Conservation (phyloP, 805 yeast genomes). For the Wickerhamomyces xylosicus region DNA sequence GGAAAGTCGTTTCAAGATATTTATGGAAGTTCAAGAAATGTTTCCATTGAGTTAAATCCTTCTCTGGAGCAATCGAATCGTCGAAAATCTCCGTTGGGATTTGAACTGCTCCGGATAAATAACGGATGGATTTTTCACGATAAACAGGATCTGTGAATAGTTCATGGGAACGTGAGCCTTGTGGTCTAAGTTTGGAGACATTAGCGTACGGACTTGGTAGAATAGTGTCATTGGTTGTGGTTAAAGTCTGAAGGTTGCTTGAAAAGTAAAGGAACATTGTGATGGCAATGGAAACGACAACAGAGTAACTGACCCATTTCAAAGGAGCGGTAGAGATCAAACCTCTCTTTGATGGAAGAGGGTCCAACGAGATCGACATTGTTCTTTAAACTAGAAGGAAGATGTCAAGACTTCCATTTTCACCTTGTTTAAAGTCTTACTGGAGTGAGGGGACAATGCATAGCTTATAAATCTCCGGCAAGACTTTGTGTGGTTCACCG, state of each 20-base stretch:
- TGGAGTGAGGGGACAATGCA: no score
- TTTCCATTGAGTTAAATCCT: slow-evolving; percentile 24
- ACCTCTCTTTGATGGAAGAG: not conserved
- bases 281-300: not conserved
- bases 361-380: not conserved
- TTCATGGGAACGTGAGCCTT: not conserved
- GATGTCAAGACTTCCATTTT: no score
- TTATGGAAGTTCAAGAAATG: slow-evolving; percentile 31
- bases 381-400: no score
- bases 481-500: no score
- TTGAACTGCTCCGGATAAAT: slow-evolving; percentile 40
- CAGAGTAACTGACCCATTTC: not conserved
- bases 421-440: no score
- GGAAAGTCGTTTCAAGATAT: slow-evolving; percentile 47
- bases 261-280: not conserved
- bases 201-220: not conserved
- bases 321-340: not conserved
- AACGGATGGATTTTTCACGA: not conserved
- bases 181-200: not conserved
- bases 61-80: slow-evolving; percentile 25
- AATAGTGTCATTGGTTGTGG: not conserved
- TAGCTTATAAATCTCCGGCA: no score
- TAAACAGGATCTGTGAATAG: not conserved
- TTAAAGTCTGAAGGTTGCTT: not conserved
- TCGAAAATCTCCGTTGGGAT: slow-evolving; percentile 60